Base-by-base conservation (phyloP, 2,329 filamentous ascomycete species). In the Clathrospora elynae region DNA sequence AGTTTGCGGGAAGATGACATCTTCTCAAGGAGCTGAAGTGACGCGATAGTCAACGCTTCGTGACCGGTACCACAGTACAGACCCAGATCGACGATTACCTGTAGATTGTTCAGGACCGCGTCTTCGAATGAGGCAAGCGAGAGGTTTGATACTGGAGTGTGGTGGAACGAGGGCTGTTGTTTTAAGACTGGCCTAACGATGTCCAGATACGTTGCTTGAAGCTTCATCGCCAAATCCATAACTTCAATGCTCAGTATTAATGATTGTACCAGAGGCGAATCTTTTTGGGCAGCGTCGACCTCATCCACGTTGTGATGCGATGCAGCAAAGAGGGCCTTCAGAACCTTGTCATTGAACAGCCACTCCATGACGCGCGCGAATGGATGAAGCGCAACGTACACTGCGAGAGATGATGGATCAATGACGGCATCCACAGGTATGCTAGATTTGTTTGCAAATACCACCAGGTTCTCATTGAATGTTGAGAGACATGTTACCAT, bases 321-420 rank as follows among this genome's bases (percentile, higher is more conserved):
- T 8, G 87, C 82, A 42, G 82, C 79, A 68, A 96, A 92, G 2
- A 99, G 73, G 10, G 86, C 82, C 53, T 81, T 82, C 59, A 95
- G 83, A 14, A 96, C 88, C 53, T 87, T 89, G 61, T 95, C 89
- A 64, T 95, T 96, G 71, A 95, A 96, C 71, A 99, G 82, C 90
- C 93, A 97, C 65, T 99, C 93, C 88, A 97, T 96, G 11, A 95
- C 86, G 46, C 95, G 84, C 3, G 88, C 85, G 62, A 97, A 99
- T 0, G 95, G 92, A 71, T 99, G 95, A 38, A 96, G 80, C 16
- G 84, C 83, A 45, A 93, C 84, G 65, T 99, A 99, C 5, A 81
- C 80, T 35, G 84, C 82, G 4, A 97, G 76, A 42, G 88, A 87
- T 2, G 85, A 86, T 3, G 88, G 80, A 28, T 80, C 80, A 53